Evolutionary conservation across 2,329 filamentous ascomycete species (phyloP), one percentile per base, ranked within the genome.

Genomic region (Penicillium psychrosexuale): DNA sequence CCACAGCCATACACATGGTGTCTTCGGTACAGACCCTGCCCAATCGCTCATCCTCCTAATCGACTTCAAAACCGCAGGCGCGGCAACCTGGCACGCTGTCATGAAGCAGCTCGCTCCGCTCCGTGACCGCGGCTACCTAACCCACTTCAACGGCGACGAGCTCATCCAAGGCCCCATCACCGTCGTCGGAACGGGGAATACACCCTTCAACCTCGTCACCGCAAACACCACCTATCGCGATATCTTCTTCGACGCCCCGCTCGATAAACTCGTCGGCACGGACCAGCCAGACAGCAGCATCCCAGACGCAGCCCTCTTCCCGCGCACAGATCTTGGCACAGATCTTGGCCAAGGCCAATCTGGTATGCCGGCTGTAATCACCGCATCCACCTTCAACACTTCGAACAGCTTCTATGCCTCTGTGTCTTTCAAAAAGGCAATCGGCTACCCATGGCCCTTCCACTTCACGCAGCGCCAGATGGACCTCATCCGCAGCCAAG

Each of bases 401-500:
- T 75, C 75, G 13, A 85, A 83, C 61, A 83, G 80, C 24, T 83
- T 80, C 71, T 85, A 84, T 66, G 82, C 83, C 15, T 81, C 78
- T 5, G 76, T 79, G 8, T 80, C 78, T 5, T 84, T 84, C 65
- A 72, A 68, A 12, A 66, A 69, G 7, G 69, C 77, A 7, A 73
- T 85, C 31, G 82, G 79, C 1, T 70, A 67, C 47, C 72, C 77
- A 8, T 83, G 80, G 79, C 72, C 74, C 30, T 79, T 81, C 27
- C 74, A 69, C 5, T 70, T 84, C 15, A 77, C 76, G 0, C 52
- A 67, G 1, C 53, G 60, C 4, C 82, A 84, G 59, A 66, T 80
- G 45, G 61, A 75, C 0, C 66, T 70, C 12, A 73, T 85, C 55
- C 72, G 81, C 30, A 71, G 72, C 5, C 82, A 85, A 63, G 78